A percentile compares a stretch with the other conserved stretches of the same genome.
Evolutionary conservation across 2,329 filamentous ascomycete species (phyloP).

Genomic region (Byssochlamys sp.): DNA sequence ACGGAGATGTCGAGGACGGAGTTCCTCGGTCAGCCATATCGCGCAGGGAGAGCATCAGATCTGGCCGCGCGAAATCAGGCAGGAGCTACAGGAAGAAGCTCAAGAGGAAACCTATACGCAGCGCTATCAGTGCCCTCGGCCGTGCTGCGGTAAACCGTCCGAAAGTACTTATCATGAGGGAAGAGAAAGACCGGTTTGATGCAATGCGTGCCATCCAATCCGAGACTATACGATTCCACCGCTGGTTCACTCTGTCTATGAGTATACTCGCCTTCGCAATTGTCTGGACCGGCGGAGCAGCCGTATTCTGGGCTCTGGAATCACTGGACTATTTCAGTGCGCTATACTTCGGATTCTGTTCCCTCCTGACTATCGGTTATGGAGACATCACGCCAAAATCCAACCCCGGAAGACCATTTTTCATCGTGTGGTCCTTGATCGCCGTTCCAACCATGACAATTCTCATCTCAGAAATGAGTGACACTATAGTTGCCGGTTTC

Average conservation of each 20-base stretch:
- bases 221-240: conserved; percentile 53
- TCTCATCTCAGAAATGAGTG: conserved; percentile 70
- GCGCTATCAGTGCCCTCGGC: conserved; percentile 13
- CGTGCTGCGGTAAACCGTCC: conserved; percentile 18
- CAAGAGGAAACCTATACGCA: conserved; percentile 11
- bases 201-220: conserved; percentile 74
- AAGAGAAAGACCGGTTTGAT: conserved; percentile 61
- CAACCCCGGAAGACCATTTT: conserved; percentile 72
- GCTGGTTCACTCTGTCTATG: conserved; percentile 63
- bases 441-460: conserved; percentile 83
- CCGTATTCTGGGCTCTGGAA: conserved; percentile 61
- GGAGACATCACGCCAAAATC: conserved; percentile 69
- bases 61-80: neutral
- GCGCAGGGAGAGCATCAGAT: conserved; percentile 7
- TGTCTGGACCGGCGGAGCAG: conserved; percentile 72
- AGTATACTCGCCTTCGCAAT: conserved; percentile 60
- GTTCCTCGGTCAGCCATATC: conserved; percentile 1
- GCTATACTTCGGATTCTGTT: conserved; percentile 78
- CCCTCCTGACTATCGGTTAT: conserved; percentile 76
- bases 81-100: conserved; percentile 5
- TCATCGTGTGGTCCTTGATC: conserved; percentile 84
- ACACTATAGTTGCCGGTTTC: conserved; percentile 64
- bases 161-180: conserved; percentile 49
- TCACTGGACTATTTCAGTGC: conserved; percentile 60
- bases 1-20: conserved; percentile 12